Base-by-base conservation (phyloP, 2,329 filamentous ascomycete genomes). In the Metarhizium anisopliae region DNA sequence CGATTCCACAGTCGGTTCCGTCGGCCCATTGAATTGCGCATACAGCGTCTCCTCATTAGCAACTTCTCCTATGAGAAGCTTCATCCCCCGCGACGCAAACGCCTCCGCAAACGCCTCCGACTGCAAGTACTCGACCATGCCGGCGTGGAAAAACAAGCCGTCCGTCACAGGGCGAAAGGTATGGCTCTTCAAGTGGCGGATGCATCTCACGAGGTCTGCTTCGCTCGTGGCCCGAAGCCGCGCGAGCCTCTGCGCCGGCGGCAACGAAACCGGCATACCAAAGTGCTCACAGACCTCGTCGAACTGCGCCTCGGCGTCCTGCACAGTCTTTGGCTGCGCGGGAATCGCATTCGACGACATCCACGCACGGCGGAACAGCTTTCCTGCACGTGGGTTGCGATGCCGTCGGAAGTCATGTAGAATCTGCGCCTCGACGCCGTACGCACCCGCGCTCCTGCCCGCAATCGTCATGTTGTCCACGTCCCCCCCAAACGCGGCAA, bases 271-370 rank as follows among this genome's bases (percentile, higher is more conserved):
- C 2, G 64, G 59, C 10, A 74, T 66, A 0, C 58, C 49, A 50
- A 74, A 72, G 42, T 70, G 59, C 0, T 59, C 35, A 55, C 72
- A 74, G 0, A 76, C 56, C 55, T 77, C 74, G 16, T 75, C 68
- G 54, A 77, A 76, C 56, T 76, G 75, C 0, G 57, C 59, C 10
- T 74, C 68, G 0, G 67, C 63, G 30, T 74, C 70, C 0, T 60
- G 60, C 0, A 72, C 59, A 0, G 65, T 68, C 57, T 72, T 76
- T 0, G 74, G 73, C 40, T 76, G 73, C 4, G 74, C 71, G 0
- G 72, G 73, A 25, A 76, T 75, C 0, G 73, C 72, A 57, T 77
- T 77, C 2, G 74, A 77, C 50, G 70, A 68, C 68, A 77, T 73
- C 56, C 73, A 70, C 5, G 75, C 58, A 1, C 72, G 64, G 8